These are phyloP conservation scores for Phytophthora niederhauseri DNA, from an alignment of 352 stramenopile genomes.

Conservation along the genomic window DNA sequence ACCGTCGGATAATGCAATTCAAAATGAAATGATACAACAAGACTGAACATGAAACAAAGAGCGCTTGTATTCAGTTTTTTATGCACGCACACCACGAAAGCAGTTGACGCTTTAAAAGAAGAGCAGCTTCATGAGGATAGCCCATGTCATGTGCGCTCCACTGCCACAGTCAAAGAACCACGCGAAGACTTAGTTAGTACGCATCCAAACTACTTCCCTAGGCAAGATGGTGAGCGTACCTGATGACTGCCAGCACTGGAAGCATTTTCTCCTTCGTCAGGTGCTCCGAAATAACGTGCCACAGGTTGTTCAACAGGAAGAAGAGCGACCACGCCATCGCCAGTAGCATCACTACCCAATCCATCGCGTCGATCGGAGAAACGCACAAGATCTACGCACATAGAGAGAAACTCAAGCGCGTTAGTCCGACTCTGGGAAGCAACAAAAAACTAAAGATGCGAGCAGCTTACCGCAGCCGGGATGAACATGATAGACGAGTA, in stretches of 20 bases:
- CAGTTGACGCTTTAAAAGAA: constrained; percentile 65
- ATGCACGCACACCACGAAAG: constrained; percentile 24
- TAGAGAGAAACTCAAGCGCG: neutral
- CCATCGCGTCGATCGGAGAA: constrained; percentile 67
- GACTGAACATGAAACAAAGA: constrained; percentile 16
- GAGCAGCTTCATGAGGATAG: constrained; percentile 85
- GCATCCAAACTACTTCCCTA: too few species aligned
- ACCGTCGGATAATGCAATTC: constrained; percentile 27
- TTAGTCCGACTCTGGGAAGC: neutral
- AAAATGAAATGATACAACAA: constrained; percentile 10
- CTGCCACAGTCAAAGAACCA: constrained; percentile 32
- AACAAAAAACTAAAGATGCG: constrained; percentile 2
- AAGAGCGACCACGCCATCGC: constrained; percentile 88
- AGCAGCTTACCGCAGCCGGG: constrained; percentile 61
- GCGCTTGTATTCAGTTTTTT: constrained; percentile 20
- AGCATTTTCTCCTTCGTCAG: constrained; percentile 90
- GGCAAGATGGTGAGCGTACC: constrained; percentile 39
- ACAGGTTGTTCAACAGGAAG: constrained; percentile 85
- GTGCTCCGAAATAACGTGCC: constrained; percentile 75
- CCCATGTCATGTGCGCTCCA: constrained; percentile 81
- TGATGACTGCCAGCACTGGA: constrained; percentile 80
- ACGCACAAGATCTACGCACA: constrained; percentile 74
- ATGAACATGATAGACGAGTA: constrained; percentile 89
- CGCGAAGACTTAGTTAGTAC: too few species aligned
- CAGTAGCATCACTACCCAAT: constrained; percentile 84